Evolutionary conservation across 768 basidiomycete genomes (phyloP), one percentile per base, ranked within the genome.

Genomic region (Termitomyces sp.): DNA sequence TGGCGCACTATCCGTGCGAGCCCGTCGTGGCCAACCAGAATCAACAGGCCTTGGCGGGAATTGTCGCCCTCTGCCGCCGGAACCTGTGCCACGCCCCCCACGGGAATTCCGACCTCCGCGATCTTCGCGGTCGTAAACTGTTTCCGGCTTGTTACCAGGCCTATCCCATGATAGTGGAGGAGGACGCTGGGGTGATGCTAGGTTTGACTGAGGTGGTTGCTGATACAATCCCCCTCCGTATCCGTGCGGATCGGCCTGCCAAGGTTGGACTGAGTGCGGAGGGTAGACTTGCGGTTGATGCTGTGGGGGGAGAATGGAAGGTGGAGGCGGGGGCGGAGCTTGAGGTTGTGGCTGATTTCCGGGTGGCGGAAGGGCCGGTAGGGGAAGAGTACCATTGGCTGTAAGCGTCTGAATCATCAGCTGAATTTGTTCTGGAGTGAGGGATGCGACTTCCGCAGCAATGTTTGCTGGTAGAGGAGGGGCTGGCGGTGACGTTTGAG

Each of bases 371-470:
- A 57, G 57, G n/a, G 42, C 34, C 24, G 68, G 69, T 44, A 66
- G 60, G 37, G 65, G 67, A 51, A 69, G 61, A 14, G 73, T 63
- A 9, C 76, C 68, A 46, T 70, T 76, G 51, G 73, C 72, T 1
- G 79, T 75, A 18, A 92, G 74, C 0, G 85, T 78, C 36, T 80
- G 79, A 13, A 91, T 72, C 70, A 91, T 82, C 48, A 79, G 69
- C 59, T 88, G 84, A 37, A 92, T 83, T 67, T 91, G 90, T 49
- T 88, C 89, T 0, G 88, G 87, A 2, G 87, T 88, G 16, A 92
- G 78, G 36, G 84, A 76, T 6, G 89, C 86, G 6, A 91, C 82
- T 64, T 90, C 86, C 5, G 86, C 82, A 8, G 85, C 85, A 39
- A 92, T 78, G 18, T 80, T 78, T 14, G 79, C 71, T 20, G 81